Evolutionary conservation across 83 land plant genomes (phyloP), one percentile per base, ranked within the genome.

Genomic region (Diphasiastrum complanatum): DNA sequence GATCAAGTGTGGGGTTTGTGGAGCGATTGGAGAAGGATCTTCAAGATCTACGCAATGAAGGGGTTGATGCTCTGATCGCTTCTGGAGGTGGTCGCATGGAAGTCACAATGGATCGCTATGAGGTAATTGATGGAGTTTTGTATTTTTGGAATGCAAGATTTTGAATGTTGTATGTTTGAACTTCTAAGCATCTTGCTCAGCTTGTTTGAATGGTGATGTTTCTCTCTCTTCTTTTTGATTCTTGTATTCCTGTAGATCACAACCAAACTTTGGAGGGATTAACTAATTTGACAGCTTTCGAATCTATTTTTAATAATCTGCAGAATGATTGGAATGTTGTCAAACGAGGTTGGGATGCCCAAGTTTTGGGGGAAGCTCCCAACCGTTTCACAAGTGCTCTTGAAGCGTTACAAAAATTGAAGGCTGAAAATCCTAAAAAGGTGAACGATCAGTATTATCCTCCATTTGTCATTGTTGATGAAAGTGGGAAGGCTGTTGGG

Each of bases 31-130:
- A 93, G 68, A 76, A 75, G 18, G 88, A 88, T 30, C 78, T 93
- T 36, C 64, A 71, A 30, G 67, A 79, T 27, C 68, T 93, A 36
- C 76, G 85, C 1, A 69, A 70, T 43, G 70, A 81, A 47, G 99
- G 99, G 34, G 57, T 81, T 61, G 99, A 93, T 80, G 99, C 99
- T 12, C 67, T 53, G 67, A 74, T 93, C 75, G 99, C 96, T 56
- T 93, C 99, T 45, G 99, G 91, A 61, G 99, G 99, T 47, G 99
- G 99, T n/a, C 85, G 99, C 22, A 93, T 93, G 99, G 72, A 90
- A 60, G 99, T 93, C 31, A 89, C 99, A 1, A 93, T 93, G 99
- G 99, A 93, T 61, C 87, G 96, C 23, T 93, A 93, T 78, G 98
- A 93, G 95, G 97, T 92, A 68, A 2, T 45, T 51, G 64, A 45